Percentiles rank a stretch among this genome's conserved stretches.
These are phyloP conservation scores for Chaetoceros tenuissimus DNA, from an alignment of 108 stramenopile species.

Conservation along the genomic window DNA sequence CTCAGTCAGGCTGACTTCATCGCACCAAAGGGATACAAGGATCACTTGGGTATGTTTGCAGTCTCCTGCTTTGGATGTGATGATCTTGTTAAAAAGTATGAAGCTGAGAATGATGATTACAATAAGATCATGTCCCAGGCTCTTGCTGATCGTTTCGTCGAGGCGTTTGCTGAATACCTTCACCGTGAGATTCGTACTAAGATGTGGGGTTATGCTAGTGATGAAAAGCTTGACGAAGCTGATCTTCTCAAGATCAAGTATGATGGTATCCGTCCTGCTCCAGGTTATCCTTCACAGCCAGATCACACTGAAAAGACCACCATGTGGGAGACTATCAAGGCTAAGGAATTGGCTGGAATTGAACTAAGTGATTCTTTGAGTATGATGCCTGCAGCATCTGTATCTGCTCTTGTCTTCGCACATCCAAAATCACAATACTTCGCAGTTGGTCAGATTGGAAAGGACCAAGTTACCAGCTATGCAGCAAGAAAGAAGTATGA, in stretches of 20 bases:
- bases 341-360: conserved; percentile 90
- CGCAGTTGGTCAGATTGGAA: conserved; percentile 97
- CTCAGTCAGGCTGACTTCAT: conserved; percentile 97
- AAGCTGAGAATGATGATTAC: conserved; percentile 95
- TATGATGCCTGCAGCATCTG: conserved; percentile 98
- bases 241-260: conserved; percentile 99
- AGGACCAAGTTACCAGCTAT: conserved; percentile 97
- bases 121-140: conserved; percentile 99
- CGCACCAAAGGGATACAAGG: conserved; percentile 91
- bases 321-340: conserved; percentile 96
- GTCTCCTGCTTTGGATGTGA: conserved; percentile 97
- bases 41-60: conserved; percentile 97
- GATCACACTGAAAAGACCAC: conserved; percentile 99
- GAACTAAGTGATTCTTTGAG: conserved; percentile 86
- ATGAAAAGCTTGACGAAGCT: conserved; percentile 74
- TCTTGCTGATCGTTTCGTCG: conserved; percentile 96
- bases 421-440: conserved; percentile 95
- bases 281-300: conserved; percentile 99
- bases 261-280: conserved; percentile 98
- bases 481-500: conserved; percentile 91
- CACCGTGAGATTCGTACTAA: conserved; percentile 93
- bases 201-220: conserved; percentile 96
- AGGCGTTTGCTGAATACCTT: conserved; percentile 99
- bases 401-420: conserved; percentile 96
- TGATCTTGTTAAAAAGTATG: conserved; percentile 79